Conservation (phyloP, 2,329 filamentous ascomycete species). For the Lachnum nothofagi region DNA sequence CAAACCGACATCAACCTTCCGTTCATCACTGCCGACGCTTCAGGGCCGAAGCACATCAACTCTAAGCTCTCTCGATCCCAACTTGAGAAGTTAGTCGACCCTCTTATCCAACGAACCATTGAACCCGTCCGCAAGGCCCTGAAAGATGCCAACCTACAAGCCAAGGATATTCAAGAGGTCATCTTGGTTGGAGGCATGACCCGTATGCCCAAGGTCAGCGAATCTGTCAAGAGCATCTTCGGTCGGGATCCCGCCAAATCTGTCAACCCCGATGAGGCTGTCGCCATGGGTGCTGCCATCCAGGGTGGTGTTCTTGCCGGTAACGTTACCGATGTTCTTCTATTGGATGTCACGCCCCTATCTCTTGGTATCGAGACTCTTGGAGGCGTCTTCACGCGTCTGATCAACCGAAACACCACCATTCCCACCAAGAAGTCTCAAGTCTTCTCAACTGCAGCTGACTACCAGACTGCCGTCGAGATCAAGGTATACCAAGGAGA, state of each 20-base stretch:
- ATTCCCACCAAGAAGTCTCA: constrained; percentile 99
- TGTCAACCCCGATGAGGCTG: constrained; percentile 97
- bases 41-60: constrained; percentile 98
- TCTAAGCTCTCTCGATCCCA: constrained; percentile 86
- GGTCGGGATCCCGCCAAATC: constrained; percentile 95
- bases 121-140: constrained; percentile 94
- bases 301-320: constrained; percentile 95
- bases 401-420: constrained; percentile 99
- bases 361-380: constrained; percentile 98
- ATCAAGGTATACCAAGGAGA: constrained; percentile 99
- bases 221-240: constrained; percentile 95
- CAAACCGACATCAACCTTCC: constrained; percentile 98
- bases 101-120: constrained; percentile 77
- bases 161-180: constrained; percentile 94
- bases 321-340: constrained; percentile 91
- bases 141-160: constrained; percentile 86
- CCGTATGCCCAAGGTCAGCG: constrained; percentile 96
- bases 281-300: constrained; percentile 94
- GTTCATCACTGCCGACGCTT: constrained; percentile 95
- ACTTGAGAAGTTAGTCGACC: constrained; percentile 88
- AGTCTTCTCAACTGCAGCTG: constrained; percentile 93
- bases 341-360: constrained; percentile 91
- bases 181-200: constrained; percentile 99
- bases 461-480: constrained; percentile 97
- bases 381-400: constrained; percentile 92